phyloP scores from a whole-genome alignment of 176 grass and related monocot species.

The Carex parvula region DNA sequence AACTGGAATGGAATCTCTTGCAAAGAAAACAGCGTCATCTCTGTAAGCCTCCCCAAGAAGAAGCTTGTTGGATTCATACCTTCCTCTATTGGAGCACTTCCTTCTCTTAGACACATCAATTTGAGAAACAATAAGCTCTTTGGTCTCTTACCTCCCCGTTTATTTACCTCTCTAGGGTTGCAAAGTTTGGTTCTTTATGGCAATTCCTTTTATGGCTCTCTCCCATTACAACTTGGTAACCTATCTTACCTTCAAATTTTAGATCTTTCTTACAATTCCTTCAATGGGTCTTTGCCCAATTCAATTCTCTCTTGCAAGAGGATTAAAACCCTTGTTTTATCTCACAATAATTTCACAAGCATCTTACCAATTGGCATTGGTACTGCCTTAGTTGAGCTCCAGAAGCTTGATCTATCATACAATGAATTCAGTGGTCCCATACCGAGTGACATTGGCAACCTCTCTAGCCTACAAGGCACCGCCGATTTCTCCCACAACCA shows the following conservation, averaged over 20 bases:
- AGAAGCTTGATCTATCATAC: constrained; percentile 76
- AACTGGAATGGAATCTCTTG: constrained; percentile 84
- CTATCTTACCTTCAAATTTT: constrained; percentile 76
- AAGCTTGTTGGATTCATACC: constrained; percentile 47
- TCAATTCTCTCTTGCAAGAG: constrained; percentile 61
- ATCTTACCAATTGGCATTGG: constrained; percentile 47
- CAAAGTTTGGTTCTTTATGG: constrained; percentile 81
- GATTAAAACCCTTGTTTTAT: constrained; percentile 58
- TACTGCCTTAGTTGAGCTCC: constrained; percentile 37
- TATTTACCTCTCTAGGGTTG: constrained; percentile 40
- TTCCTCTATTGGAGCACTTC: constrained; percentile 32
- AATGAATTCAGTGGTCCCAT: constrained; percentile 57
- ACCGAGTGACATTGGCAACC: constrained; percentile 58
- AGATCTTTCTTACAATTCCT: constrained; percentile 69
- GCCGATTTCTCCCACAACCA: constrained; percentile 80
- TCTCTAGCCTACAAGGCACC: constrained; percentile 66
- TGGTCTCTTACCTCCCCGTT: constrained; percentile 34
- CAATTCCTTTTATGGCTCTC: constrained; percentile 51
- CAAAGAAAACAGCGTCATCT: constrained; percentile 30
- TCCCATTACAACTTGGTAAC: constrained; percentile 56
- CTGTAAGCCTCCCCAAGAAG: constrained; percentile 66
- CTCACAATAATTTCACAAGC: constrained; percentile 56
- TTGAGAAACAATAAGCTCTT: constrained; percentile 58
- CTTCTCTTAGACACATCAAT: constrained; percentile 84
- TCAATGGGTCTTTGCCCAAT: constrained; percentile 55